Conservation (phyloP, 768 basidiomycete species). For the Fomitopsis serialis region DNA sequence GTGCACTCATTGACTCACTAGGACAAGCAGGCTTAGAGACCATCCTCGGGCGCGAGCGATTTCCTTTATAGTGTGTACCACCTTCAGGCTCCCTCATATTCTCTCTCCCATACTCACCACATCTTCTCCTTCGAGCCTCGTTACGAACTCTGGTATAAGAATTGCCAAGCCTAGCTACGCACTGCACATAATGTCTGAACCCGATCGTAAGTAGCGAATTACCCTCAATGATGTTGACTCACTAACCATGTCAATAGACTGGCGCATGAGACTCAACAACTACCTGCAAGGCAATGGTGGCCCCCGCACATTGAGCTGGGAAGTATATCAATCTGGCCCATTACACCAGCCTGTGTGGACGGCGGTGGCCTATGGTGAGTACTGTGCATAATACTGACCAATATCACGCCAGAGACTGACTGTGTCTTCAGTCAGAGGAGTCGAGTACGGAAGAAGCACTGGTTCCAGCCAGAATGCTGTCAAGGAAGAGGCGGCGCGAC, state of each 20-base stretch:
- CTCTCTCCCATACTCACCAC: constrained; percentile 9
- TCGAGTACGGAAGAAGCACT: constrained; percentile 18
- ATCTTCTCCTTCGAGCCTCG: background rate
- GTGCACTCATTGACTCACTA: constrained; percentile 18
- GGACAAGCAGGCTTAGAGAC: background rate
- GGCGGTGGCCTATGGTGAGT: constrained; percentile 23
- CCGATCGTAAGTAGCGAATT: background rate
- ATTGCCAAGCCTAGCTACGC: background rate
- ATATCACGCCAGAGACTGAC: background rate
- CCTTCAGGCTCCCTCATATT: background rate
- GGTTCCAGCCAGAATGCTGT: constrained; percentile 16
- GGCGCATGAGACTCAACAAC: constrained; percentile 28
- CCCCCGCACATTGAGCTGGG: constrained; percentile 18
- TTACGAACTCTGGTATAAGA: background rate
- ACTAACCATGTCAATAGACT: constrained; percentile 14
- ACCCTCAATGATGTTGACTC: background rate
- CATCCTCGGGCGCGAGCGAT: background rate
- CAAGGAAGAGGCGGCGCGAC: constrained; percentile 23
- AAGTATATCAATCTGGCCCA: constrained; percentile 18
- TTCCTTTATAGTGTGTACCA: background rate
- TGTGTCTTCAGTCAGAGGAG: constrained; percentile 17
- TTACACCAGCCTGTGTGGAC: constrained; percentile 23
- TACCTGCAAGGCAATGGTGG: constrained; percentile 24
- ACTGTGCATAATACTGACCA: background rate
- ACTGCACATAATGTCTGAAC: constrained; percentile 8